These are phyloP conservation scores for Friedmanniomyces endolithicus DNA, from an alignment of 495 filamentous ascomycete genomes.

Conservation along the genomic window DNA sequence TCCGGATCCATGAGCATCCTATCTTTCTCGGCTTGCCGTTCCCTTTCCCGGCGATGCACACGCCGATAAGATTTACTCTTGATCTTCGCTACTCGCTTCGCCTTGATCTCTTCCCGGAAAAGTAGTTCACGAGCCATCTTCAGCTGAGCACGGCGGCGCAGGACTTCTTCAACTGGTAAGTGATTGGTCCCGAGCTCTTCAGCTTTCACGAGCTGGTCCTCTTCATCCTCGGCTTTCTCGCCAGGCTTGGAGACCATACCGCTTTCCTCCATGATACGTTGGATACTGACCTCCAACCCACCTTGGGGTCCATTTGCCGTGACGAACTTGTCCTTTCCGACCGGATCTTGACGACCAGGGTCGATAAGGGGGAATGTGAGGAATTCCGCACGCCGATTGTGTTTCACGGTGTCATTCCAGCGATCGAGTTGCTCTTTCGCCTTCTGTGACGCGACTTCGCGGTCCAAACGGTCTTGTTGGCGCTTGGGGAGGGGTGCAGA, in stretches of 20 bases:
- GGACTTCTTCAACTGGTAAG: slow-evolving; percentile 57
- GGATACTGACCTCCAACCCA: slow-evolving; percentile 72
- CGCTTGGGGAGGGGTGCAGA: slow-evolving; percentile 76
- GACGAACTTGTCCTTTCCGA: slow-evolving; percentile 40
- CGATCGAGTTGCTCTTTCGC: slow-evolving; percentile 80
- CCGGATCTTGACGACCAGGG: slow-evolving; percentile 40
- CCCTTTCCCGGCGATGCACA: slow-evolving; percentile 76
- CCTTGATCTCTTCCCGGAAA: slow-evolving; percentile 78
- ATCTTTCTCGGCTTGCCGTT: slow-evolving; percentile 59
- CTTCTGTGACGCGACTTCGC: slow-evolving; percentile 75
- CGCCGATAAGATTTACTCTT: slow-evolving; percentile 89
- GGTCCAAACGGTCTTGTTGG: slow-evolving; percentile 77
- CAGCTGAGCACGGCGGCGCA: slow-evolving; percentile 59
- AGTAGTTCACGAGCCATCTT: slow-evolving; percentile 70
- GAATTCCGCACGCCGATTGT: slow-evolving; percentile 84
- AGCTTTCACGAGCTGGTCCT: slow-evolving; percentile 53
- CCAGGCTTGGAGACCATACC: slow-evolving; percentile 47
- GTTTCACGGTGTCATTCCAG: slow-evolving; percentile 90
- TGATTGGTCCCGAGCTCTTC: slow-evolving; percentile 58
- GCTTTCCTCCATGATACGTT: slow-evolving; percentile 77
- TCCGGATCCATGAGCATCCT: slow-evolving; percentile 53
- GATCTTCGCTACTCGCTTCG: slow-evolving; percentile 94
- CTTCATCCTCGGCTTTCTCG: slow-evolving; percentile 46
- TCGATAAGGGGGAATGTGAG: slow-evolving; percentile 79
- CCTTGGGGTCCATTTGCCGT: slow-evolving; percentile 52